Evolutionary conservation across 805 yeast species (phyloP), one percentile per base, ranked within the genome.

Genomic region (Cyberlindnera sargentensis): DNA sequence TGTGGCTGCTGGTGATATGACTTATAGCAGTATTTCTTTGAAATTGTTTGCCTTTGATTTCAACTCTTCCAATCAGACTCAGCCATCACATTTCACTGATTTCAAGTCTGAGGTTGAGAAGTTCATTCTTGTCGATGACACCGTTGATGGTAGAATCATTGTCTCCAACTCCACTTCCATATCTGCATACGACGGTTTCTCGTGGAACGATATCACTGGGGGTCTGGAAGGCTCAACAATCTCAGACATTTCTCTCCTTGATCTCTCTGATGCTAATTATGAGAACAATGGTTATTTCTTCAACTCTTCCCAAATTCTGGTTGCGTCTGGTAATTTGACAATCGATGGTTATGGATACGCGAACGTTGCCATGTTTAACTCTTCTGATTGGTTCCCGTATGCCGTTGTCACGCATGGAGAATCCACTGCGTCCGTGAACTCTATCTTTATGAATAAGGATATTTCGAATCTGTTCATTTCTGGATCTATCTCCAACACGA

Each of bases 311-410:
- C 64, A 72, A 41, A 60, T 78, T 0, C 59, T 87, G 25, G 52
- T 81, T 26, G 73, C 82, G 2, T 64, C 84, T 3, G 95, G 95
- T 32, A 50, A 58, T 27, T 66, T 85, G 37, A 56, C 62, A 4
- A 55, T 84, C 34, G 51, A 62, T 3, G 59, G 59, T 2, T 78
- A 73, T 54, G 93, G 90, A 0, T 56, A 63, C 26, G 78, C 75
- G 3, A 75, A 80, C 34, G 69, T 78, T 27, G 91, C 90, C 0
- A 62, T 76, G 28, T 86, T 61, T 62, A 78, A 86, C 56, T 89
- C 95, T 1, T 50, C 65, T 1, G 40, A 51, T 6, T 88, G 95
- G 95, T 55, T 64, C 29, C 95, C 95, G 9, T 76, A 71, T 45
- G 57, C 78, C 3, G 73, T 74, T 47, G 63, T 84, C 2, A 57